A percentile compares a stretch with the other conserved stretches of the same genome.
Conservation (phyloP, 2,329 filamentous ascomycete genomes). For the Ophiocordyceps robertsii region DNA sequence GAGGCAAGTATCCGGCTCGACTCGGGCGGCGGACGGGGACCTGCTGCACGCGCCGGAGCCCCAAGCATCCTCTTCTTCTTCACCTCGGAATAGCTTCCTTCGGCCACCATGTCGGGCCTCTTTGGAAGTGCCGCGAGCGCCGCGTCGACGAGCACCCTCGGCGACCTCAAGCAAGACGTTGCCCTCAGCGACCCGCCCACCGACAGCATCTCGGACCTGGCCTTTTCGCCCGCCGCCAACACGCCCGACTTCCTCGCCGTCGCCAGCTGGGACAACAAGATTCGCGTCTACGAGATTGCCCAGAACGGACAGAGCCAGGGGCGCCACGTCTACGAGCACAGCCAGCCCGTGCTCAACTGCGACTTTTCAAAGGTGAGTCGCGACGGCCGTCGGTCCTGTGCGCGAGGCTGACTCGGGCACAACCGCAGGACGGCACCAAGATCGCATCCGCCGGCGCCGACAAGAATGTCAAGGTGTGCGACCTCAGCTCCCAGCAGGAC, state of each 20-base stretch:
- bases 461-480: constrained; percentile 80
- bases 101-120: constrained; percentile 45
- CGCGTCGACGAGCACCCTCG: constrained; percentile 57
- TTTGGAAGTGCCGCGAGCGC: constrained; percentile 42
- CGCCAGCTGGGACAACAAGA: constrained; percentile 94
- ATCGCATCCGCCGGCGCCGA: constrained; percentile 80
- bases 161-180: constrained; percentile 84
- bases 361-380: constrained; percentile 73
- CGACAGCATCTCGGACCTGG: constrained; percentile 79
- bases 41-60: background rate
- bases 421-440: constrained; percentile 69
- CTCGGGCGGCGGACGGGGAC: background rate
- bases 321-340: constrained; percentile 76
- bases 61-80: background rate
- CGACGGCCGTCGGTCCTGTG: background rate
- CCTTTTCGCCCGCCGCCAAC: constrained; percentile 56
- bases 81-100: constrained; percentile 1
- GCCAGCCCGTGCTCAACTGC: constrained; percentile 69
- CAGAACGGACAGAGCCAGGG: constrained; percentile 65
- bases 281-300: constrained; percentile 89
- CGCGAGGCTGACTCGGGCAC: background rate
- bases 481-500: constrained; percentile 55
- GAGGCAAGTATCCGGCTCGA: background rate
- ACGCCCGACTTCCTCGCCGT: constrained; percentile 69
- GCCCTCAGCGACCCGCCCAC: constrained; percentile 65